Conservation (phyloP, 208 protist species). For the Acanthamoeba sp. region DNA sequence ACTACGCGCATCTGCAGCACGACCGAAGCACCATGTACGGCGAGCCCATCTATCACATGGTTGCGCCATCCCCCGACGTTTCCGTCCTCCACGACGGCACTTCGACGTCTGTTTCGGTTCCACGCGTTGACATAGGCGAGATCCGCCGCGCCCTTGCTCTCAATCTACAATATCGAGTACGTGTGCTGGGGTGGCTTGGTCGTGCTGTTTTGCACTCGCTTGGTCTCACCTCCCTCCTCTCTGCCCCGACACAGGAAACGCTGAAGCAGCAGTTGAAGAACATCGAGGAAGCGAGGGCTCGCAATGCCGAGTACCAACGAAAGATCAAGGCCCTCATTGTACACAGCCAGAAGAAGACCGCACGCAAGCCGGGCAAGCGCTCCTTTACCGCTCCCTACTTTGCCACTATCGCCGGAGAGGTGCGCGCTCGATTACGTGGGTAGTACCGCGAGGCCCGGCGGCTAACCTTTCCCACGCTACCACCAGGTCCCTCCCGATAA, state of each 20-base stretch:
- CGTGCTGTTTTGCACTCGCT: not conserved
- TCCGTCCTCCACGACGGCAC: not conserved
- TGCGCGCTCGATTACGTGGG: not conserved
- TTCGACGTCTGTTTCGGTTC: not conserved
- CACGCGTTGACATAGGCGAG: not conserved
- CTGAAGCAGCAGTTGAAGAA: constrained; percentile 18
- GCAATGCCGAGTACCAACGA: constrained; percentile 46
- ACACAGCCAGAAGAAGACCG: constrained; percentile 41
- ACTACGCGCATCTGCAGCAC: not conserved
- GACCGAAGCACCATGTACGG: not conserved
- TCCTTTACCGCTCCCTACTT: constrained; percentile 63
- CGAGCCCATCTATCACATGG: not conserved
- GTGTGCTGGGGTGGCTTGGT: not conserved
- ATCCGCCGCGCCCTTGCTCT: constrained; percentile 1
- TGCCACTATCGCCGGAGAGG: not conserved
- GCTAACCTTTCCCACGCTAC: too few species aligned
- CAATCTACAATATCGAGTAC: constrained; percentile 45
- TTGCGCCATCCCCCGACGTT: not conserved
- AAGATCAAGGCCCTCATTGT: constrained; percentile 35
- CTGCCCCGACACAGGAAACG: too few species aligned
- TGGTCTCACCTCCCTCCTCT: too few species aligned
- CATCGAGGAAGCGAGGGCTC: not conserved
- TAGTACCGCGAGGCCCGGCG: too few species aligned
- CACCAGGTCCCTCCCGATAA: constrained; percentile 81
- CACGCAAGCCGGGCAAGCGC: constrained; percentile 42